Conservation (phyloP, 164 flowering plant genomes). For the Pachysandra terminalis region DNA sequence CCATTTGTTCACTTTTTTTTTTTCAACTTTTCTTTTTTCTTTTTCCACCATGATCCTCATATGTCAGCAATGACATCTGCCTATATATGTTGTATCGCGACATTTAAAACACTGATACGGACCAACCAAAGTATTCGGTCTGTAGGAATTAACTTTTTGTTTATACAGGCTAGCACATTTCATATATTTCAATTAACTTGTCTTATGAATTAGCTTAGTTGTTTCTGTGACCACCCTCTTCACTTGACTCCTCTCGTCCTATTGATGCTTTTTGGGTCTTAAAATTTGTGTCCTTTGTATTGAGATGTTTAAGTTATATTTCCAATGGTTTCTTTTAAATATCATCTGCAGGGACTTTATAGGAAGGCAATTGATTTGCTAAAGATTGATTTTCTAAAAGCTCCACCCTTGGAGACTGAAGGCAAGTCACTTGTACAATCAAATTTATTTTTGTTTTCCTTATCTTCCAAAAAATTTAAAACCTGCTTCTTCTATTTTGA, state of each 20-base stretch:
- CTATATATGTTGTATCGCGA: too few species aligned
- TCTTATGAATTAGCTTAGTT: constrained; percentile 3
- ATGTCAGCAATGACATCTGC: too few species aligned
- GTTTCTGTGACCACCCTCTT: not conserved
- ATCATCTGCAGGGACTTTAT: constrained; percentile 62
- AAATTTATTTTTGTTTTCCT: not conserved
- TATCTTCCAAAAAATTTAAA: not conserved
- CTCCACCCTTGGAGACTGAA: constrained; percentile 66
- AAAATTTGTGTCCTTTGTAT: not conserved
- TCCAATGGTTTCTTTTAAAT: not conserved
- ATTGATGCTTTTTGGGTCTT: not conserved
- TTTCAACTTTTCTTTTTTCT: too few species aligned
- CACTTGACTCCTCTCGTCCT: constrained; percentile 5
- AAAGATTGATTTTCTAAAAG: constrained; percentile 70
- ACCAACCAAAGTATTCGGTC: too few species aligned
- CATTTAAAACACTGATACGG: too few species aligned
- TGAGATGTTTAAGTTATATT: not conserved
- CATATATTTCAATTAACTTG: not conserved
- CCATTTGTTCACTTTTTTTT: too few species aligned
- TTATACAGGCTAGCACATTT: not conserved
- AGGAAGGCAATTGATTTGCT: constrained; percentile 73
- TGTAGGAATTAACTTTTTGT: too few species aligned
- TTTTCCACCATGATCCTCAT: too few species aligned
- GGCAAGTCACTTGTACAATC: constrained; percentile 26
- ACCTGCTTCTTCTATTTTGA: not conserved